Conservation (phyloP, 345 rosid genomes). For the Eutrema yunnanense region DNA sequence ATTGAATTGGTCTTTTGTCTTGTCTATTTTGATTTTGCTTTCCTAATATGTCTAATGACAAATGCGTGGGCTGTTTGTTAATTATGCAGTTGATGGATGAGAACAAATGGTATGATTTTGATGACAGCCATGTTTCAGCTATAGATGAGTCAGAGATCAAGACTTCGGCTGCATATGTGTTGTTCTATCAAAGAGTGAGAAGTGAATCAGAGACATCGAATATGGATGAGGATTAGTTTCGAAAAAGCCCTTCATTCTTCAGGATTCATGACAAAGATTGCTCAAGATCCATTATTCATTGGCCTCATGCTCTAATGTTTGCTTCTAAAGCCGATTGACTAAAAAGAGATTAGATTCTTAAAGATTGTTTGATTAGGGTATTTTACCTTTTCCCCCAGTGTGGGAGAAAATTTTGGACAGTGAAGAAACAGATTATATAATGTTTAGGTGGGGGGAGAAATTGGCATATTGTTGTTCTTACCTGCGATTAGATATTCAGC, state of each 20-base stretch:
- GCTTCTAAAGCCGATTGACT: background rate
- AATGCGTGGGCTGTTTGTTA: background rate
- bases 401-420: background rate
- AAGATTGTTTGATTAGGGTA: background rate
- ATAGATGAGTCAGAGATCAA: slow-evolving; percentile 60
- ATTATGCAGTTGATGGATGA: slow-evolving; percentile 74
- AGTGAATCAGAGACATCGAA: slow-evolving; percentile 17
- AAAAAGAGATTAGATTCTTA: background rate
- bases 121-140: slow-evolving; percentile 68
- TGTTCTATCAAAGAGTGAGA: slow-evolving; percentile 72
- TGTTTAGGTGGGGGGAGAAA: background rate
- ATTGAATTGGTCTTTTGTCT: background rate
- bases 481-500: no score
- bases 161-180: slow-evolving; percentile 80
- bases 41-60: background rate
- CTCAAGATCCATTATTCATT: slow-evolving; percentile 18
- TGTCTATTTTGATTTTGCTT: background rate
- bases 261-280: background rate
- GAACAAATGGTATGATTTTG: slow-evolving; percentile 87
- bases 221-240: background rate
- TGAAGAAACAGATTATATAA: background rate
- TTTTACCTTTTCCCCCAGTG: background rate
- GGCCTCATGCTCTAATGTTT: background rate
- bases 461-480: no score
- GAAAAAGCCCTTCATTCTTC: background rate